phyloP scores from a whole-genome alignment of 352 stramenopile genomes.

The Globisporangium camurandrum region DNA sequence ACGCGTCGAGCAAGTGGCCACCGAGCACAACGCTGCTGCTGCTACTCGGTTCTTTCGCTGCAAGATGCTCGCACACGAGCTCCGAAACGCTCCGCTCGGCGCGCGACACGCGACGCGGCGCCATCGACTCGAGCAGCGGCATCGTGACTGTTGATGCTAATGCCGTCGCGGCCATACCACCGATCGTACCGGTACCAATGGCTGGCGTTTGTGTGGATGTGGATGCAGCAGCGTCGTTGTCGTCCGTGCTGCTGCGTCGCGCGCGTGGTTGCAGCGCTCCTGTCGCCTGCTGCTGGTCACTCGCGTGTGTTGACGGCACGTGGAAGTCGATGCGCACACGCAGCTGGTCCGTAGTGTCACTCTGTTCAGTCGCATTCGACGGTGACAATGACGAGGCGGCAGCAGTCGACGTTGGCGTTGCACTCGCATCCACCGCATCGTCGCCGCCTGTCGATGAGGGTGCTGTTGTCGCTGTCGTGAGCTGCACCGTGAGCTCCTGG shows the following conservation, averaged over 20 bases:
- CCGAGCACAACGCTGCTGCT: conserved; percentile 59
- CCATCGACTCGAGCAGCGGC: not conserved
- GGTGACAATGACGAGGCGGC: not conserved
- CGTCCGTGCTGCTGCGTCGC: conserved; percentile 2
- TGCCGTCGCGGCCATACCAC: too few relatives aligned
- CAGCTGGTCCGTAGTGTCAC: conserved; percentile 23
- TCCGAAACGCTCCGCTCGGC: conserved; percentile 61
- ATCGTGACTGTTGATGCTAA: not conserved
- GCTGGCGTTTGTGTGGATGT: too few relatives aligned
- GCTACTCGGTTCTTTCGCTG: conserved; percentile 72
- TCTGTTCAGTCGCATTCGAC: too few relatives aligned
- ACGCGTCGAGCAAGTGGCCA: conserved; percentile 61
- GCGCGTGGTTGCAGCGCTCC: too few relatives aligned
- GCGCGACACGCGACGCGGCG: conserved; percentile 15
- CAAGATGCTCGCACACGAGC: conserved; percentile 57
- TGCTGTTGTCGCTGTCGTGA: too few relatives aligned
- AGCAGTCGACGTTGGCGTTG: conserved; percentile 13
- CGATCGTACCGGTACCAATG: too few relatives aligned
- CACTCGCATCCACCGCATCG: conserved; percentile 28
- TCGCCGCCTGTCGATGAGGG: too few relatives aligned
- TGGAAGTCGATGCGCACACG: conserved; percentile 47
- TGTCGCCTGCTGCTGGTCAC: not conserved
- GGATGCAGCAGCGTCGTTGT: too few relatives aligned
- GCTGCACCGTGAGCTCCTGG: conserved; percentile 7
- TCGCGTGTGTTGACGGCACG: not conserved